Evolutionary conservation across 2,329 filamentous ascomycete species (phyloP).

Genomic region (Metarhizium humberi): DNA sequence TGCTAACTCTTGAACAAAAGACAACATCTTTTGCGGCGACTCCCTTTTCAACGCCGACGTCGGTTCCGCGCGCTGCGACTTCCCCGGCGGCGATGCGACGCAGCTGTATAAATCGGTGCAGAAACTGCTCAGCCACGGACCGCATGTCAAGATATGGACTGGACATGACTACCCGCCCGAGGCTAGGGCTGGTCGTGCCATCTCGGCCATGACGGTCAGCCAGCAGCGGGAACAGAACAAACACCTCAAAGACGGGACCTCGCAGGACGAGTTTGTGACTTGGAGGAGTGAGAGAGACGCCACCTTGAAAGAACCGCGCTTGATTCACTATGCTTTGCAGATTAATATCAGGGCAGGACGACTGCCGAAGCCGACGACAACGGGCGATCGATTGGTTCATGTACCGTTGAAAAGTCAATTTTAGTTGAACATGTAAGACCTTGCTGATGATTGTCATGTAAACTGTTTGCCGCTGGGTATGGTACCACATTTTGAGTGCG

Average conservation of each 20-base stretch:
- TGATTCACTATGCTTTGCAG: slow-evolving; percentile 42
- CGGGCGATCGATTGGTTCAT: slow-evolving; percentile 24
- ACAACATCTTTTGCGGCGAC: slow-evolving; percentile 42
- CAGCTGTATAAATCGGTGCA: slow-evolving; percentile 33
- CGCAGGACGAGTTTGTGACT: slow-evolving; percentile 33
- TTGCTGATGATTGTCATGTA: too few relatives aligned
- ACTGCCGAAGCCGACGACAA: slow-evolving; percentile 24
- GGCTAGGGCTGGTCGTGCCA: slow-evolving; percentile 18
- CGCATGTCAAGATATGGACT: slow-evolving; percentile 38
- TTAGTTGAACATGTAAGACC: too few relatives aligned
- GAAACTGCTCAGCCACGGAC: slow-evolving; percentile 31
- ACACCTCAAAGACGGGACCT: slow-evolving; percentile 33
- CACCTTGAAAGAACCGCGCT: slow-evolving; percentile 30
- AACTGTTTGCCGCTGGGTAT: too few relatives aligned
- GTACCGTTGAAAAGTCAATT: slow-evolving; percentile 20
- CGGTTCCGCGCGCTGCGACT: slow-evolving; percentile 44
- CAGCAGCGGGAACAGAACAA: slow-evolving; percentile 38
- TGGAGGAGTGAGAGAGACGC: slow-evolving; percentile 34
- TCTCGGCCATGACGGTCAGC: slow-evolving; percentile 33
- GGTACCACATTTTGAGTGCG: too few relatives aligned
- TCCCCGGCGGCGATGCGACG: slow-evolving; percentile 39
- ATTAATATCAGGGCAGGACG: slow-evolving; percentile 41
- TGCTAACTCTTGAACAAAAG: slow-evolving; percentile 9
- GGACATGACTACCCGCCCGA: slow-evolving; percentile 44
- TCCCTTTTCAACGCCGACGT: slow-evolving; percentile 43